Evolutionary conservation across 768 basidiomycete genomes (phyloP).

Genomic region (Lyophyllum semitale): DNA sequence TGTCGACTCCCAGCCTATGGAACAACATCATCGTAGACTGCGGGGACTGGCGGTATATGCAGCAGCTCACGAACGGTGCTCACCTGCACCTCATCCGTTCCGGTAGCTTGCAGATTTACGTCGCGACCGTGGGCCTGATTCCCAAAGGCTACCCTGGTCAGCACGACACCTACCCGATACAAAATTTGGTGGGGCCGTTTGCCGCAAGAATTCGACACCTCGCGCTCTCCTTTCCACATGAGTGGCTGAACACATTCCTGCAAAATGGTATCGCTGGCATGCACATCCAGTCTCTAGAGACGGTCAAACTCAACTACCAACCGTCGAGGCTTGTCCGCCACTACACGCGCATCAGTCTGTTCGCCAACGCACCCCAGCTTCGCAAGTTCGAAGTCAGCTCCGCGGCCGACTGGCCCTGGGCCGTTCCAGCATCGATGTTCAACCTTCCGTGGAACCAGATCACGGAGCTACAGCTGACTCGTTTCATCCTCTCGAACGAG

Average conservation of each 20-base stretch:
- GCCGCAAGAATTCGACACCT: slow-evolving; percentile 6
- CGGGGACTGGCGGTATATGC: slow-evolving; percentile 5
- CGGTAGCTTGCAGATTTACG: not conserved
- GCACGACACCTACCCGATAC: not conserved
- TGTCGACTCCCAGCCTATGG: slow-evolving; percentile 9
- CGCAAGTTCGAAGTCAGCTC: slow-evolving; percentile 6
- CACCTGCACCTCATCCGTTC: slow-evolving; percentile 5
- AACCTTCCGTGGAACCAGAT: slow-evolving; percentile 13
- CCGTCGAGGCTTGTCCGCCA: not conserved
- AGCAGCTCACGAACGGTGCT: not conserved
- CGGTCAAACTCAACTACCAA: slow-evolving; percentile 6
- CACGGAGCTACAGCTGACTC: slow-evolving; percentile 9
- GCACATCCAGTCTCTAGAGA: slow-evolving; percentile 3
- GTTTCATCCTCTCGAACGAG: not conserved
- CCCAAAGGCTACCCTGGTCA: not conserved
- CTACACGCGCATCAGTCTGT: not conserved
- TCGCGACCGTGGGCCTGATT: not conserved
- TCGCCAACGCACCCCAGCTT: slow-evolving; percentile 1
- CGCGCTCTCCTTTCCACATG: slow-evolving; percentile 9
- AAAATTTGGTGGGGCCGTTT: slow-evolving; percentile 2
- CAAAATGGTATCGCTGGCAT: not conserved
- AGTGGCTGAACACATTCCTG: slow-evolving; percentile 8
- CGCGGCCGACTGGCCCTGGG: slow-evolving; percentile 1
- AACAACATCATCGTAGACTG: slow-evolving; percentile 10
- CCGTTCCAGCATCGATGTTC: not conserved